A percentile compares a stretch with the other conserved stretches of the same genome.
Evolutionary conservation across 345 rosid genomes (phyloP).

Genomic region (Raphanus raphanistrum): DNA sequence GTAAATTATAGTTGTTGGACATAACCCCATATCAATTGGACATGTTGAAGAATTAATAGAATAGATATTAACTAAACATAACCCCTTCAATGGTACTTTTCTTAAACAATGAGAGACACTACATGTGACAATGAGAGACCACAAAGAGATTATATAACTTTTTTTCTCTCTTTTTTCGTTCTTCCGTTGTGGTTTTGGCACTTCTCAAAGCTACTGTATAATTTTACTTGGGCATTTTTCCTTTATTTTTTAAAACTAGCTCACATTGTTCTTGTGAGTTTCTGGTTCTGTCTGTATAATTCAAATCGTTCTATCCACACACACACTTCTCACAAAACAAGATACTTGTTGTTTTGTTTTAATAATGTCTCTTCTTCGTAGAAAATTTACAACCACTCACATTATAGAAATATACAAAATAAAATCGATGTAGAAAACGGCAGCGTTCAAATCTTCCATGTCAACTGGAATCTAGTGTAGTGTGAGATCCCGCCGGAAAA

Average conservation of each 20-base stretch:
- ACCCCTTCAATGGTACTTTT: no score
- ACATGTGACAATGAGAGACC: conserved; percentile 6
- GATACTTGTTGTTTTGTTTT: conserved; percentile 11
- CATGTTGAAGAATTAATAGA: no score
- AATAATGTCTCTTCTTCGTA: conserved; percentile 9
- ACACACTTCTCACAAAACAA: conserved; percentile 8
- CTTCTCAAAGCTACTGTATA: not conserved
- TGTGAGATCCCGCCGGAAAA: conserved; percentile 12
- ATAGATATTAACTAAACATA: no score
- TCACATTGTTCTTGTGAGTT: conserved; percentile 35
- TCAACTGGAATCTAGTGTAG: not conserved
- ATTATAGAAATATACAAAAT: not conserved
- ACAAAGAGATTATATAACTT: not conserved
- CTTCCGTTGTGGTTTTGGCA: conserved; percentile 21
- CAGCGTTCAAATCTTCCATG: not conserved
- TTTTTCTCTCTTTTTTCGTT: not conserved
- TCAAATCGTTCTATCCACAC: conserved; percentile 17
- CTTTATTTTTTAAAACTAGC: not conserved
- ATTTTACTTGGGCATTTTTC: not conserved
- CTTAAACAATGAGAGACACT: not conserved
- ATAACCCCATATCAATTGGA: no score
- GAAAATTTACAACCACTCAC: conserved; percentile 23
- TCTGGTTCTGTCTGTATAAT: conserved; percentile 15
- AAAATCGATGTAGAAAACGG: not conserved
- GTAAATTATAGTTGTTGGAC: no score